A percentile compares a stretch with the other conserved stretches of the same genome.
Evolutionary conservation across 306 rosid genomes (phyloP).

Genomic region (Crotalaria pallida): DNA sequence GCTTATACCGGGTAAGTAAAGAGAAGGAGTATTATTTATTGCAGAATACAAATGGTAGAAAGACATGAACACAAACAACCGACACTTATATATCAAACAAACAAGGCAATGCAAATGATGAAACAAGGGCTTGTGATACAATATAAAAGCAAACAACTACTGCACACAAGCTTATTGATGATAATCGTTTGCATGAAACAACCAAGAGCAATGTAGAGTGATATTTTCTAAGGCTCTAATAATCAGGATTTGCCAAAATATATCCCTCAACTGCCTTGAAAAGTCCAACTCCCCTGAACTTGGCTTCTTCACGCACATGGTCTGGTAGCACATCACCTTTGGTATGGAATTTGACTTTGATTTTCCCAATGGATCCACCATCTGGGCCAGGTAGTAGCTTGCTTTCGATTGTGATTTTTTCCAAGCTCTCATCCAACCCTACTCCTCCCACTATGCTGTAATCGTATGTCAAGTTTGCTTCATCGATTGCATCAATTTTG

Average conservation of each 20-base stretch:
- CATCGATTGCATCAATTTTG: conserved; percentile 17
- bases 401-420: conserved; percentile 13
- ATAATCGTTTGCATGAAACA: background rate
- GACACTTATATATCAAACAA: too few species aligned
- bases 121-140: too few species aligned
- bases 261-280: conserved; percentile 27
- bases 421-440: conserved; percentile 12
- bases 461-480: background rate
- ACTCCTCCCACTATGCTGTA: conserved; percentile 31
- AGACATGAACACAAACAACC: too few species aligned
- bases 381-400: conserved; percentile 4
- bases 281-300: conserved; percentile 5
- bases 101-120: too few species aligned
- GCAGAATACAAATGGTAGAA: too few species aligned
- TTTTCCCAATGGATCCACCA: conserved; percentile 33
- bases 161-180: too few species aligned
- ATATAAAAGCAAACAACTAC: too few species aligned
- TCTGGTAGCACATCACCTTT: conserved; percentile 21
- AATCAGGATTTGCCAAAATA: conserved; percentile 15
- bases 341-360: background rate
- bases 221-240: background rate
- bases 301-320: background rate
- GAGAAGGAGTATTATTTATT: too few species aligned
- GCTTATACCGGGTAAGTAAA: too few species aligned
- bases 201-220: background rate